A percentile compares a stretch with the other conserved stretches of the same genome.
These are phyloP conservation scores for Eucalyptus pauciflora DNA, from an alignment of 345 rosid species.

Conservation along the genomic window DNA sequence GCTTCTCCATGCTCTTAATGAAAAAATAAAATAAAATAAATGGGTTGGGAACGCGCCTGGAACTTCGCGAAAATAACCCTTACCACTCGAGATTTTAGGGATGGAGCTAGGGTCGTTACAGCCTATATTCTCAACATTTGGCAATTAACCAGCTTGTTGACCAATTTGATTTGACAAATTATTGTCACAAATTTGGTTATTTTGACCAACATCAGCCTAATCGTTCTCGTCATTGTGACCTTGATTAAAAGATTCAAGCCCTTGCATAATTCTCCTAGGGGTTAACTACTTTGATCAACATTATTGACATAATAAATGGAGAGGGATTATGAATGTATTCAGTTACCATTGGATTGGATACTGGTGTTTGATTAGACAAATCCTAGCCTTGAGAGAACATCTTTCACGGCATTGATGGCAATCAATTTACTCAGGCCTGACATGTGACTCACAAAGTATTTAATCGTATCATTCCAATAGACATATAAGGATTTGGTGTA, in stretches of 20 bases:
- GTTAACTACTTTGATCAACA: background rate
- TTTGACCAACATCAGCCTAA: background rate
- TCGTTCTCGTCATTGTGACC: background rate
- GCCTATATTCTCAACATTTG: background rate
- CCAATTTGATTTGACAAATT: background rate
- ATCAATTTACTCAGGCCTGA: background rate
- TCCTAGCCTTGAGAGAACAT: background rate
- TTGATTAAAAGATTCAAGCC: background rate
- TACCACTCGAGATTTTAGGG: too few relatives aligned
- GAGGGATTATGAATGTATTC: background rate
- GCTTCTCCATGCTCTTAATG: too few relatives aligned
- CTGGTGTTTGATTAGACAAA: background rate
- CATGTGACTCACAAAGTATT: background rate
- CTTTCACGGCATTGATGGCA: background rate
- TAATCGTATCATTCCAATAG: background rate
- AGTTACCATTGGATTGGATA: background rate
- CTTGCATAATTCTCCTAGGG: background rate
- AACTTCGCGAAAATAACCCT: too few relatives aligned
- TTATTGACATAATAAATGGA: background rate
- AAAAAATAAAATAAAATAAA: too few relatives aligned
- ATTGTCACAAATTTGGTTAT: background rate
- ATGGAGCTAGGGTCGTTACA: too few relatives aligned
- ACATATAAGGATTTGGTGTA: background rate
- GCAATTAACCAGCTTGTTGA: background rate
- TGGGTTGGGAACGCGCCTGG: fast-evolving